A percentile compares a stretch with the other conserved stretches of the same genome.
phyloP scores from a whole-genome alignment of 176 grass and related monocot species.

The Aegilops bicornis region DNA sequence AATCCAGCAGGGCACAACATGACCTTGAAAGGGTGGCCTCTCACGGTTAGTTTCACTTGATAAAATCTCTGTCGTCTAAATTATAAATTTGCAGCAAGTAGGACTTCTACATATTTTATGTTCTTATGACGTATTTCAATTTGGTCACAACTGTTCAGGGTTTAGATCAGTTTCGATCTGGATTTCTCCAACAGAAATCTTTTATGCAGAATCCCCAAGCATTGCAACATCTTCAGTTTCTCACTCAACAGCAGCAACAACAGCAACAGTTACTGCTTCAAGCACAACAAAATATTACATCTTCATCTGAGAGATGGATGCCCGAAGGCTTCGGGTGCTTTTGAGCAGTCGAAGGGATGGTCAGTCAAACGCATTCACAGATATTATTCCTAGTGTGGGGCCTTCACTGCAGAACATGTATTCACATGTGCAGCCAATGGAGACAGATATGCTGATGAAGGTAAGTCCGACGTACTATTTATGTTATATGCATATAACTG shows the following conservation, averaged over 20 bases:
- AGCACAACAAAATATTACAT: constrained; percentile 68
- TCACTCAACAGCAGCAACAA: constrained; percentile 73
- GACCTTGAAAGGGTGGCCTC: constrained; percentile 85
- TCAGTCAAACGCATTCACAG: constrained; percentile 45
- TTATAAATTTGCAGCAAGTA: constrained; percentile 11
- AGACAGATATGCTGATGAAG: constrained; percentile 82
- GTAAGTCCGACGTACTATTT: constrained; percentile 24
- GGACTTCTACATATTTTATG: neutral
- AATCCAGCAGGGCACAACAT: constrained; percentile 63
- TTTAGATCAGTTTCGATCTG: constrained; percentile 75
- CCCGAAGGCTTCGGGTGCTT: constrained; percentile 69
- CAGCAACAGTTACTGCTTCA: constrained; percentile 78
- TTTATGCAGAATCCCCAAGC: constrained; percentile 69
- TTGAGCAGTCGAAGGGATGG: constrained; percentile 58
- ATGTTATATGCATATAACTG: neutral
- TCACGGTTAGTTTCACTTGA: constrained; percentile 45
- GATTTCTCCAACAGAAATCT: constrained; percentile 77
- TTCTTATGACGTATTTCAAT: neutral
- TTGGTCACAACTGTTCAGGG: constrained; percentile 53
- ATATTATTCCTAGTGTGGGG: constrained; percentile 52
- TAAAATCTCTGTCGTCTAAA: constrained; percentile 24
- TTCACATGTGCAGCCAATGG: constrained; percentile 32
- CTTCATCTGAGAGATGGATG: constrained; percentile 69
- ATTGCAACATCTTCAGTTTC: constrained; percentile 78
- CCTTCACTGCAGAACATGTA: constrained; percentile 52